These are phyloP conservation scores for Aspergillus japonicus DNA, from an alignment of 2,329 filamentous ascomycete genomes.

Conservation along the genomic window DNA sequence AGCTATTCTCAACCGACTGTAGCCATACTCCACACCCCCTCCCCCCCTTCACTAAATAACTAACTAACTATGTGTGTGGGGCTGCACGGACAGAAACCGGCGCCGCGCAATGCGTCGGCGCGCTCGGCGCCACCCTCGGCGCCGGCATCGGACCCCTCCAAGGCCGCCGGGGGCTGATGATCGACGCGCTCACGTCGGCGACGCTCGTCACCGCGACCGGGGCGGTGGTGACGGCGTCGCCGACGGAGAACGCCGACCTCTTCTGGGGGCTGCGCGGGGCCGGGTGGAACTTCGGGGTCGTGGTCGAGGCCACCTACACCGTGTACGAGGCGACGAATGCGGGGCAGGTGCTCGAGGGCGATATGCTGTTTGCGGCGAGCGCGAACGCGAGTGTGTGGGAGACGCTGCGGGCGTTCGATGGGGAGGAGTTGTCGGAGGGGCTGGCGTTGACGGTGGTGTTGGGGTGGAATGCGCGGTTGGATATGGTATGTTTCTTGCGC, in stretches of 20 bases:
- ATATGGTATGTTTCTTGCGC: not conserved
- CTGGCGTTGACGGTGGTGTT: not conserved
- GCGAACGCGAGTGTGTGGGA: not conserved
- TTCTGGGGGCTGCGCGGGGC: constrained; percentile 10
- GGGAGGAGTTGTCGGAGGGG: not conserved
- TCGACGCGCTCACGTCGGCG: not conserved
- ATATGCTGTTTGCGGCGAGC: constrained; percentile 1
- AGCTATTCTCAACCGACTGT: too few relatives aligned
- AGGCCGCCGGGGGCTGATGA: constrained; percentile 3
- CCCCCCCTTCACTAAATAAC: too few relatives aligned
- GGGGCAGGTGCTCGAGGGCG: not conserved
- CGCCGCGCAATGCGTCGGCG: constrained; percentile 5
- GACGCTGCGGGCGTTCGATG: not conserved
- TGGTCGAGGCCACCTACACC: not conserved
- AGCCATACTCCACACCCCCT: too few relatives aligned
- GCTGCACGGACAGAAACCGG: not conserved
- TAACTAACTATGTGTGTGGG: too few relatives aligned
- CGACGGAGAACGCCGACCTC: not conserved
- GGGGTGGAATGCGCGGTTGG: not conserved
- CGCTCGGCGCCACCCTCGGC: constrained; percentile 5
- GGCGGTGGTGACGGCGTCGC: not conserved
- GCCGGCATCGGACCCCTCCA: constrained; percentile 3
- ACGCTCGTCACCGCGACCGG: constrained; percentile 1
- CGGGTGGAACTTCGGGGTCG: constrained; percentile 7
- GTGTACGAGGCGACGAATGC: constrained; percentile 1